Percentiles rank a stretch among this genome's conserved stretches.
Conservation (phyloP, 331 rosid genomes). For the Stylosanthes scabra region DNA sequence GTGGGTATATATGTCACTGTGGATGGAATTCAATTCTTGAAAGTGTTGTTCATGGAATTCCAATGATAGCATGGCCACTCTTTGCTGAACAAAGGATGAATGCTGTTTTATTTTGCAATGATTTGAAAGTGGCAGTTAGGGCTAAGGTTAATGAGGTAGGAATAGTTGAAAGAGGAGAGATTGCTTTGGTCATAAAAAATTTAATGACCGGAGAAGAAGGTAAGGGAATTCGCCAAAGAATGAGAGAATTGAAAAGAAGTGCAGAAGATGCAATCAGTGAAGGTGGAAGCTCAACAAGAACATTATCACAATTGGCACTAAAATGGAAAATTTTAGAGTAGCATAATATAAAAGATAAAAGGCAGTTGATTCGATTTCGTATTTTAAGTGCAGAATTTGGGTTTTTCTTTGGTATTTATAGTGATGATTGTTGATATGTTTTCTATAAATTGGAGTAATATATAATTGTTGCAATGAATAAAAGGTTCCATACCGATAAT, state of each 20-base stretch:
- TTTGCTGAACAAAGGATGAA: slow-evolving; percentile 48
- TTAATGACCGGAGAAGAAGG: slow-evolving; percentile 41
- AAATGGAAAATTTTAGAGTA: slow-evolving; percentile 31
- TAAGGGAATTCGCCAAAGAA: slow-evolving; percentile 19
- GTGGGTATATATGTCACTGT: slow-evolving; percentile 43
- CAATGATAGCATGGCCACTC: slow-evolving; percentile 44
- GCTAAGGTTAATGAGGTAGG: slow-evolving; percentile 37
- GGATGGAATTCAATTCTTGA: slow-evolving; percentile 50
- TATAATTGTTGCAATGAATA: too few relatives aligned
- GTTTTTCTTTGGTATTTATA: too few relatives aligned
- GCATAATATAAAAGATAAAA: background rate
- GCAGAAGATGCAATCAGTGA: slow-evolving; percentile 38
- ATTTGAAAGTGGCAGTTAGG: slow-evolving; percentile 44
- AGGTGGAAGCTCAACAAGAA: slow-evolving; percentile 40
- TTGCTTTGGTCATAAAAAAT: slow-evolving; percentile 19
- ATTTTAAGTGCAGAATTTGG: too few relatives aligned
- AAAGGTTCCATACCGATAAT: too few relatives aligned
- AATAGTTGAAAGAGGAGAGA: slow-evolving; percentile 36
- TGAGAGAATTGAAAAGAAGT: slow-evolving; percentile 29
- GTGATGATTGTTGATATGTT: too few relatives aligned
- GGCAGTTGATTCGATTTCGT: too few relatives aligned
- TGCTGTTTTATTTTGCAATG: slow-evolving; percentile 30
- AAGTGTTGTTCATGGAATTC: slow-evolving; percentile 35
- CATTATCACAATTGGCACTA: slow-evolving; percentile 14
- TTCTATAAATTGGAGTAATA: too few relatives aligned